Evolutionary conservation across 2,329 filamentous ascomycete species (phyloP).

Genomic region (Colletotrichum aenigma): DNA sequence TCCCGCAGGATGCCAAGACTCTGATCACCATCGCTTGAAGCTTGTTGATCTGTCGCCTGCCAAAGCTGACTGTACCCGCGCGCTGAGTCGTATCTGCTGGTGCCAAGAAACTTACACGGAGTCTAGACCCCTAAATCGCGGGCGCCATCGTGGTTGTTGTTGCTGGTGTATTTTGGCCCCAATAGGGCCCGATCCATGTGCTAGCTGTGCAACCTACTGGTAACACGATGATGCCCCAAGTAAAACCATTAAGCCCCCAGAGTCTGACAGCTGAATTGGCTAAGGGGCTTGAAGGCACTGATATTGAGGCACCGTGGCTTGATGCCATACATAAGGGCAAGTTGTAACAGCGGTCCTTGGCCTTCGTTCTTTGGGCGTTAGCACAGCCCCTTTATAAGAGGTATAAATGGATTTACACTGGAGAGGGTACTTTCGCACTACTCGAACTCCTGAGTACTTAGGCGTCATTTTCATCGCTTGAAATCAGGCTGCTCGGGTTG

Average conservation of each 20-base stretch:
- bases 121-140: background rate
- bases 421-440: too few relatives aligned
- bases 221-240: background rate
- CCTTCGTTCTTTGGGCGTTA: too few relatives aligned
- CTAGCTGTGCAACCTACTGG: background rate
- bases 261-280: too few relatives aligned
- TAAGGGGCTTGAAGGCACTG: background rate
- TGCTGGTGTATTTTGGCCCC: background rate
- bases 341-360: too few relatives aligned
- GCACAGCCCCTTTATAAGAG: too few relatives aligned
- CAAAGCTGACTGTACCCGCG: background rate
- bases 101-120: background rate
- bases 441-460: too few relatives aligned
- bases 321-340: too few relatives aligned
- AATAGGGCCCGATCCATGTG: fast-evolving
- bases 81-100: background rate
- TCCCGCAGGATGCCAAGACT: background rate
- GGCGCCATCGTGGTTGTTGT: background rate
- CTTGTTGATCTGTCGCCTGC: background rate
- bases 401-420: too few relatives aligned
- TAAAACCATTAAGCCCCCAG: background rate
- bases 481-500: too few relatives aligned
- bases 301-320: background rate
- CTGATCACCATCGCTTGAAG: background rate
- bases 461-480: too few relatives aligned